Evolutionary conservation across 2,329 filamentous ascomycete genomes (phyloP).

Genomic region (Orbilia javanica): DNA sequence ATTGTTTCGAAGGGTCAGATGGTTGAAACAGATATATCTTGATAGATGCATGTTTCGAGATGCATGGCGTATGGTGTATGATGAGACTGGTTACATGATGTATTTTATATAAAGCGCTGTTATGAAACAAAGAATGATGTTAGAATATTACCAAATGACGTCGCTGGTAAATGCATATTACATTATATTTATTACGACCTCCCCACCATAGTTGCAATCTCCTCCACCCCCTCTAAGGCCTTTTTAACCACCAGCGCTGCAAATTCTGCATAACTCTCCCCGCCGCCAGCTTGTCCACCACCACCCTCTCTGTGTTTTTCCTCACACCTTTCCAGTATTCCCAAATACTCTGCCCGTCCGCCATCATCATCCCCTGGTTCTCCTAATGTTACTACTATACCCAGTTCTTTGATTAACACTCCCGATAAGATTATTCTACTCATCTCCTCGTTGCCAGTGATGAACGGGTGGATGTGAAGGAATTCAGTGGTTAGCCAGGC

Average conservation of each 20-base stretch:
- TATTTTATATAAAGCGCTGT: background rate
- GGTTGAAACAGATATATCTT: too few relatives aligned
- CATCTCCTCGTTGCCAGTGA: constrained; percentile 42
- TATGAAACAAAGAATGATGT: background rate
- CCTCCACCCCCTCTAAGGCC: constrained; percentile 15
- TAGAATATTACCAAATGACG: background rate
- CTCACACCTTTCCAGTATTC: constrained; percentile 27
- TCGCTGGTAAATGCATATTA: background rate
- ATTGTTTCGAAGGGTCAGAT: too few relatives aligned
- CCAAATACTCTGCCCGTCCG: constrained; percentile 31
- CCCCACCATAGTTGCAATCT: constrained; percentile 38
- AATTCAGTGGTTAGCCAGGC: constrained; percentile 39
- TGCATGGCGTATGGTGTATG: background rate
- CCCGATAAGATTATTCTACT: constrained; percentile 49
- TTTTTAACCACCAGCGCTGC: constrained; percentile 42
- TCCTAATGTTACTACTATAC: constrained; percentile 14
- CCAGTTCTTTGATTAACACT: constrained; percentile 41
- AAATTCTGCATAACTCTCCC: constrained; percentile 42
- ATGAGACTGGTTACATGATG: background rate
- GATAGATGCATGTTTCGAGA: too few relatives aligned
- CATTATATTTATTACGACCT: constrained; percentile 12
- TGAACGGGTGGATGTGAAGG: constrained; percentile 41
- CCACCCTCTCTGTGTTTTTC: constrained; percentile 11
- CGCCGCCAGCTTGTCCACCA: background rate
- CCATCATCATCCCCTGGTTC: constrained; percentile 20